phyloP scores from a whole-genome alignment of 225 moss, liverwort and hornwort species.

The Pseudoscleropodium purum region DNA sequence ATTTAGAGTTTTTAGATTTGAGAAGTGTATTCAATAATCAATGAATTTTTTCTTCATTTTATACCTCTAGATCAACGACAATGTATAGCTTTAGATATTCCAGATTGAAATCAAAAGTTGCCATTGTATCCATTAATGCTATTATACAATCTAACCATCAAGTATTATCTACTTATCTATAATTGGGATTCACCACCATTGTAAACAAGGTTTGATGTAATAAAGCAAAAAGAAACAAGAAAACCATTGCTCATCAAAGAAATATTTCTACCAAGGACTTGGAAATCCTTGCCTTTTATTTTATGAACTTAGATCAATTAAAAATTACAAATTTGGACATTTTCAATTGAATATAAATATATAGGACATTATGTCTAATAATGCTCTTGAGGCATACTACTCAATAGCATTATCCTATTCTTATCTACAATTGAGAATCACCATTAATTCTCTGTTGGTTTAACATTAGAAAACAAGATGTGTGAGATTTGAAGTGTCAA shows the following conservation, averaged over 20 bases:
- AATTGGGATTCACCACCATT: background rate
- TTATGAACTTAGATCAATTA: no score
- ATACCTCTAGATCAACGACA: background rate
- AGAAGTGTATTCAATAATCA: background rate
- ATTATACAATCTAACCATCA: background rate
- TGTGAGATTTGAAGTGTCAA: no score
- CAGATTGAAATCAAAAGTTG: background rate
- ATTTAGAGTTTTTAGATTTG: background rate
- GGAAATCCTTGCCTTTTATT: no score
- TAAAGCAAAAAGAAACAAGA: no score
- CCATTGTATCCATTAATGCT: background rate
- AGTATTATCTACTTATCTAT: background rate
- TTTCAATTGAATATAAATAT: background rate
- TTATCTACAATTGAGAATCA: background rate
- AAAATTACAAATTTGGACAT: background rate
- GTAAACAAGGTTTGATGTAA: fast-evolving
- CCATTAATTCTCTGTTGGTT: background rate
- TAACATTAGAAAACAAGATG: background rate
- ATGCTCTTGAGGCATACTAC: background rate
- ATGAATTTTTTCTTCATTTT: background rate
- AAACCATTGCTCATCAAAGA: background rate
- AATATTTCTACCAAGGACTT: background rate
- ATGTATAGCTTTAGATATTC: background rate
- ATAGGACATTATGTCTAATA: background rate
- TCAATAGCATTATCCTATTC: background rate